Conservation (phyloP, 106 monocot genomes). For the Gastrodia elata region DNA sequence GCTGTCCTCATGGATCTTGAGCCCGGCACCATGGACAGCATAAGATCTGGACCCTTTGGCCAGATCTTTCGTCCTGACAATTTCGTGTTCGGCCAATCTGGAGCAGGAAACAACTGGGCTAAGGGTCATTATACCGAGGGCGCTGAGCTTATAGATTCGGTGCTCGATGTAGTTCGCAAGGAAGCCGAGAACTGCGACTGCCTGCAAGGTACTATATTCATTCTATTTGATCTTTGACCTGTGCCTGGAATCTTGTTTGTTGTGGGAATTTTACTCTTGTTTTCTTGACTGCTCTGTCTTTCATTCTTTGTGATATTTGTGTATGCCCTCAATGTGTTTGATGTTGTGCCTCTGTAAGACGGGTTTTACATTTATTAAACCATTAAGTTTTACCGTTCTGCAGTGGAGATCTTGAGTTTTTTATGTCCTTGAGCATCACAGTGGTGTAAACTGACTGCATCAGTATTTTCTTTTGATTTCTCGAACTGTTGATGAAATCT, state of each 20-base stretch:
- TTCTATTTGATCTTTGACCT: too few species aligned
- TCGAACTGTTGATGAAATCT: neutral
- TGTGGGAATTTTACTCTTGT: too few species aligned
- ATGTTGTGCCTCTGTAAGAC: neutral
- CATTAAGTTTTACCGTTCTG: neutral
- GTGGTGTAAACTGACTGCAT: neutral
- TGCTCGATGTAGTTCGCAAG: conserved; percentile 31
- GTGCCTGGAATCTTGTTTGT: too few species aligned
- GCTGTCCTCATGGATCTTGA: conserved; percentile 35
- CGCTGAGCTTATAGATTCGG: conserved; percentile 27
- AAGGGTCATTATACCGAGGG: conserved; percentile 33
- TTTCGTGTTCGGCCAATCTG: conserved; percentile 33
- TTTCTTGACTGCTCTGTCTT: neutral
- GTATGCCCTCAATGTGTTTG: neutral
- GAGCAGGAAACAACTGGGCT: conserved; percentile 30
- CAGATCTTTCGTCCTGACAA: conserved; percentile 30
- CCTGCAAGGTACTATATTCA: conserved; percentile 14
- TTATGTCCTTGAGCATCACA: neutral
- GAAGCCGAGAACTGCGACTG: conserved; percentile 37
- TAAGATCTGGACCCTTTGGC: conserved; percentile 21
- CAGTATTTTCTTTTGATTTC: neutral
- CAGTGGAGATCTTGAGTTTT: neutral
- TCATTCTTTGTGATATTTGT: neutral
- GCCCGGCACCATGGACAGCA: conserved; percentile 28
- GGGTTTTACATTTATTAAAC: neutral